A percentile compares a stretch with the other conserved stretches of the same genome.
phyloP scores from a whole-genome alignment of 352 stramenopile species.

The Pythium grandisporangium region DNA sequence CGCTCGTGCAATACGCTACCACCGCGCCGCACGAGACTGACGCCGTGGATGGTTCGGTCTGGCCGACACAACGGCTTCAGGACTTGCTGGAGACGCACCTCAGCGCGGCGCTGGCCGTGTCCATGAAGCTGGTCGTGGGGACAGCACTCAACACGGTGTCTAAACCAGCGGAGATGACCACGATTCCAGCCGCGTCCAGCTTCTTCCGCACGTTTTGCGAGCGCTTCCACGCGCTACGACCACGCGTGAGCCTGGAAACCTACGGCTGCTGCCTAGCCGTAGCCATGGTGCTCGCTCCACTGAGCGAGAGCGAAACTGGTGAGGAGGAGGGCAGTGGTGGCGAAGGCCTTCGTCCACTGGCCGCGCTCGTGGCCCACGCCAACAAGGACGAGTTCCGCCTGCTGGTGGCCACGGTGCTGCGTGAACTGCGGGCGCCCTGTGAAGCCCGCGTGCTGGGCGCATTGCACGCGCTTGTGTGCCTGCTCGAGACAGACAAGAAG shows the following conservation, averaged over 20 bases:
- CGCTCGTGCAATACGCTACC: constrained; percentile 42
- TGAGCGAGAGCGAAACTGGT: background rate
- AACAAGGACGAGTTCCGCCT: constrained; percentile 73
- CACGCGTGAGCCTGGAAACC: constrained; percentile 33
- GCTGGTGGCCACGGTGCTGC: constrained; percentile 38
- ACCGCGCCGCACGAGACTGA: no score
- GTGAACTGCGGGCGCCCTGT: constrained; percentile 34
- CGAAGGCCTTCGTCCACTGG: no score
- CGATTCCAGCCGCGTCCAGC: background rate
- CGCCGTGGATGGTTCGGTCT: constrained; percentile 3
- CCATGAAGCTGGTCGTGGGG: constrained; percentile 22
- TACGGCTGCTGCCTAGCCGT: constrained; percentile 59
- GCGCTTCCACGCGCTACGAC: constrained; percentile 34
- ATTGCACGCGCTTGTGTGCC: constrained; percentile 36
- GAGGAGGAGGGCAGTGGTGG: background rate
- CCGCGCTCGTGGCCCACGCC: constrained; percentile 29
- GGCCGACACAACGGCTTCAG: constrained; percentile 3
- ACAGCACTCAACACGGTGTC: no score
- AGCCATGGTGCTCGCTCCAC: constrained; percentile 19
- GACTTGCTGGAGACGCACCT: constrained; percentile 14
- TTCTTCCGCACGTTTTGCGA: constrained; percentile 54
- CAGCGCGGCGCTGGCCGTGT: constrained; percentile 18
- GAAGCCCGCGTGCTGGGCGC: constrained; percentile 32
- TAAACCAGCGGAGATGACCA: background rate
- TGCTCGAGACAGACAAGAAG: constrained; percentile 59